Evolutionary conservation across 2,329 filamentous ascomycete genomes (phyloP), one percentile per base, ranked within the genome.

Genomic region (Colletotrichum paranaense): DNA sequence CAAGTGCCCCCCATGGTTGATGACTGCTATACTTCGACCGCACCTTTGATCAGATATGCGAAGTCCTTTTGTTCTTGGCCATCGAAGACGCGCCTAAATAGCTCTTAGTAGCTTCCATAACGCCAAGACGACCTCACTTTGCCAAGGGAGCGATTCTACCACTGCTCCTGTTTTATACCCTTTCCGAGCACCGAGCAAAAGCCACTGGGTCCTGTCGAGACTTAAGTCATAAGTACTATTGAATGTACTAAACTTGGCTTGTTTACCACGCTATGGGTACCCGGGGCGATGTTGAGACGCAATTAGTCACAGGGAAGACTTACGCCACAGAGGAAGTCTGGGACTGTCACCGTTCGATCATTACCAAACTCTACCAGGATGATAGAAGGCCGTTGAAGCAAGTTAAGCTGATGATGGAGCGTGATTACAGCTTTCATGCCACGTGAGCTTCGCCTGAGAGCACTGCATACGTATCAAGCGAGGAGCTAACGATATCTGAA

Each of bases 371-470:
- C 9, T 68, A 68, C n/a, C 49, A 35, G 14, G 38, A 52, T 1
- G 58, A 72, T 30, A 68, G 58, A 4, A 68, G n/a, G 52, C 6
- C 64, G 3, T 22, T 72, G 38, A 72, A 63, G 58, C 46, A 72
- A n/a, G 58, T 72, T 5, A 72, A 53, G n/a, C 26, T 42, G 12
- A 59, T 68, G 9, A 68, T 72, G 69, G 64, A 72, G 26, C 11
- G 53, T 5, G 52, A 68, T 9, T 68, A 68, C 53, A 57, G 11
- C 59, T 11, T 72, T 0, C 12, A 55, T 35, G 55, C 62, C 9
- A 60, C 68, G 62, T 70, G n/a, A 58, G 67, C 32, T 16, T 3
- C 19, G 19, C 53, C 26, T 35, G 28, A 28, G 9, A 32, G 16
- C 26, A 11, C 28, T 32, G 42, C 19, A 49, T n/a, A n/a, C 28